A percentile compares a stretch with the other conserved stretches of the same genome.
These are phyloP conservation scores for Huntiella bhutanensis DNA, from an alignment of 2,329 filamentous ascomycete genomes.

Conservation along the genomic window DNA sequence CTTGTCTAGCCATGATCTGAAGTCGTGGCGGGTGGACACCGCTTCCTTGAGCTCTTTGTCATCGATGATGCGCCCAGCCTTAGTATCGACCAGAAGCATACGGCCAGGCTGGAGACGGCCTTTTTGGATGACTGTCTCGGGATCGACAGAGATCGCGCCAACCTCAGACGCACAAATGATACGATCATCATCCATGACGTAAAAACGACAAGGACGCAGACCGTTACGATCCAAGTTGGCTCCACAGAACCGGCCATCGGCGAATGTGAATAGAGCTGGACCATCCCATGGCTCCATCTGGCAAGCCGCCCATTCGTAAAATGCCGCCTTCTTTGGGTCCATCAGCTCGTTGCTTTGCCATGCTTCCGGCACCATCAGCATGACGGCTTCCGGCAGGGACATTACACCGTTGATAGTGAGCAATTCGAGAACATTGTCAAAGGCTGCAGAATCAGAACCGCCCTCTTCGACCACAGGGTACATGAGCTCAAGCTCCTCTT, in stretches of 20 bases:
- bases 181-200: slow-evolving; percentile 87
- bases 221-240: slow-evolving; percentile 93
- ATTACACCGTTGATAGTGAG: slow-evolving; percentile 90
- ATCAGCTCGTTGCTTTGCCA: slow-evolving; percentile 89
- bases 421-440: slow-evolving; percentile 89
- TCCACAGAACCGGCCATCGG: slow-evolving; percentile 89
- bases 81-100: slow-evolving; percentile 89
- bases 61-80: slow-evolving; percentile 78
- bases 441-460: slow-evolving; percentile 89
- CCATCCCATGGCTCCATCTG: slow-evolving; percentile 99
- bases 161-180: slow-evolving; percentile 97
- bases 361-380: slow-evolving; percentile 96
- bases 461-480: slow-evolving; percentile 95
- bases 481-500: slow-evolving; percentile 72
- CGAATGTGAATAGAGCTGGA: slow-evolving; percentile 89
- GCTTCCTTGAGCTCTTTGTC: slow-evolving; percentile 80
- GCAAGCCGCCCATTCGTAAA: slow-evolving; percentile 96
- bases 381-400: slow-evolving; percentile 85
- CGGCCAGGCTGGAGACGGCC: slow-evolving; percentile 83
- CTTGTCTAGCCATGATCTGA: slow-evolving; percentile 71
- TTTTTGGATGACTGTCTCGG: slow-evolving; percentile 79
- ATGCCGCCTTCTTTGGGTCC: slow-evolving; percentile 88
- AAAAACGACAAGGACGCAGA: slow-evolving; percentile 87
- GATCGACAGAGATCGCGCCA: slow-evolving; percentile 78
- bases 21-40: slow-evolving; percentile 73